Percentiles rank a stretch among this genome's conserved stretches.
These are phyloP conservation scores for Chrysoporthe cubensis DNA, from an alignment of 2,329 filamentous ascomycete species.

Conservation along the genomic window DNA sequence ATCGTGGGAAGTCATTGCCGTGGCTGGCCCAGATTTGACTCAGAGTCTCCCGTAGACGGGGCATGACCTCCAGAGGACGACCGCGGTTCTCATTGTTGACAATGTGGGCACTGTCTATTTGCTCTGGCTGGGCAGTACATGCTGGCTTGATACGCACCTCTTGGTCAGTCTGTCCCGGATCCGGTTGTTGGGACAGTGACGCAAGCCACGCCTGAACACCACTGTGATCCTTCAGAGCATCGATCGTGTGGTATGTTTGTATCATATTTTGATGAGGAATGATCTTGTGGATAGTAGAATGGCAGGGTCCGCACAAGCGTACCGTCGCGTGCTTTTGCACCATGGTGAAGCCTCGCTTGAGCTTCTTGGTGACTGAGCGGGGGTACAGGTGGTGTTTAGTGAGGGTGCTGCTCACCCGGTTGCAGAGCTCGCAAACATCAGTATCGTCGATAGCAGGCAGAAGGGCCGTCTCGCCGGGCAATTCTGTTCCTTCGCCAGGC, in stretches of 20 bases:
- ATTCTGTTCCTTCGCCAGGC: neutral
- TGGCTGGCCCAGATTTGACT: neutral
- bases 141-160: neutral
- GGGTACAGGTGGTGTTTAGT: neutral
- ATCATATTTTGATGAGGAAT: neutral
- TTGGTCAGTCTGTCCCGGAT: neutral
- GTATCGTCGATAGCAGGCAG: neutral
- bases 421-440: neutral
- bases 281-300: neutral
- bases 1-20: neutral
- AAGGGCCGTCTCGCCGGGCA: neutral
- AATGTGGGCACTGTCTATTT: neutral
- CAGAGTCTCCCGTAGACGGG: neutral
- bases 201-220: neutral
- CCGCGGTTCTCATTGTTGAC: too few relatives aligned
- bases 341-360: neutral
- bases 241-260: neutral
- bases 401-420: neutral
- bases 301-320: neutral
- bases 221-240: neutral
- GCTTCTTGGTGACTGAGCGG: neutral
- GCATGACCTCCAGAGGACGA: neutral
- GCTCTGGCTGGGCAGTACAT: neutral
- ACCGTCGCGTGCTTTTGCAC: neutral
- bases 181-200: neutral